Evolutionary conservation across 805 yeast species (phyloP).

Genomic region (Wickerhamomyces rabaulensis): DNA sequence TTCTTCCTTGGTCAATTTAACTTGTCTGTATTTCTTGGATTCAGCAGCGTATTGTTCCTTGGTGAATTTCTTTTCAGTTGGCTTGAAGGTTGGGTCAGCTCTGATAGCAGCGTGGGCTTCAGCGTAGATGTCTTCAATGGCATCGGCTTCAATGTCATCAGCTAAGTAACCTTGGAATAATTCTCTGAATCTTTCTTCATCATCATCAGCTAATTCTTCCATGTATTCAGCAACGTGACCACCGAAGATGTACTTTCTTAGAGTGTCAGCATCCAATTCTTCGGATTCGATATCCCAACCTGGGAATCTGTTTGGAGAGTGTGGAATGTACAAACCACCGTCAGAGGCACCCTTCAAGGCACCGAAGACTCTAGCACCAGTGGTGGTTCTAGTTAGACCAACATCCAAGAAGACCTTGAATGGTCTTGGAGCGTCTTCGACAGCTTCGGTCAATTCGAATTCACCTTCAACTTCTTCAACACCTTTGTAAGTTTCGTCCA

Average conservation of each 20-base stretch:
- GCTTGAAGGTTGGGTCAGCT: conserved; percentile 89
- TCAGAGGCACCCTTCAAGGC: conserved; percentile 99
- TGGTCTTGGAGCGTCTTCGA: conserved; percentile 99
- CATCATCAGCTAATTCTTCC: conserved; percentile 99
- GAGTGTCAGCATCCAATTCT: conserved; percentile 95
- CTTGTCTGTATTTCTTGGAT: conserved; percentile 86
- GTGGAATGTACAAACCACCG: conserved; percentile 99
- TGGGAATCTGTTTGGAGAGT: conserved; percentile 99
- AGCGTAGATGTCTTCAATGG: conserved; percentile 89
- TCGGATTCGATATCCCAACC: conserved; percentile 99
- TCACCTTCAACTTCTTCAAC: conserved; percentile 99
- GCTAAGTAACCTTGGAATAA: conserved; percentile 95
- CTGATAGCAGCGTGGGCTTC: conserved; percentile 95
- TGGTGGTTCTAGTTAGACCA: conserved; percentile 99
- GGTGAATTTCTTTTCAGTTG: conserved; percentile 88
- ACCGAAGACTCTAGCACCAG: conserved; percentile 99
- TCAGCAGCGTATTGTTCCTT: conserved; percentile 98
- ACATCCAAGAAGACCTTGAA: conserved; percentile 99
- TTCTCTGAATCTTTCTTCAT: conserved; percentile 98
- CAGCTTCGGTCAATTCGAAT: conserved; percentile 97
- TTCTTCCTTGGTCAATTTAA: conserved; percentile 87
- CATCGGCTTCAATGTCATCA: conserved; percentile 96
- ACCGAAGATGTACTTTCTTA: conserved; percentile 99
- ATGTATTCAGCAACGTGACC: conserved; percentile 99
- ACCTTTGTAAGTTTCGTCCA: conserved; percentile 97